Conservation (phyloP, 345 rosid genomes). For the Trapa incisa region DNA sequence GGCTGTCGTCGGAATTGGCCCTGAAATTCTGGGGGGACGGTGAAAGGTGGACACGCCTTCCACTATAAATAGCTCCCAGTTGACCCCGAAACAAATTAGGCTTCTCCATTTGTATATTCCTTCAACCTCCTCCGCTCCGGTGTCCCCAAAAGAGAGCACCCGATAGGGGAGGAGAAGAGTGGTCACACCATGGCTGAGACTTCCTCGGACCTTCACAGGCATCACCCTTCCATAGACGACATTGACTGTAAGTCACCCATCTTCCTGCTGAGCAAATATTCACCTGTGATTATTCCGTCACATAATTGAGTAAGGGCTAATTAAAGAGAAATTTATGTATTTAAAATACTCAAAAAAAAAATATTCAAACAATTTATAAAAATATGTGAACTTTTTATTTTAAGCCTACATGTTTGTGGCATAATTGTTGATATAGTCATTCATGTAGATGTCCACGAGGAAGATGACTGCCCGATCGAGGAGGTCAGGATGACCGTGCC, state of each 20-base stretch:
- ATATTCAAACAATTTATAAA: no score
- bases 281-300: background rate
- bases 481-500: constrained; percentile 49
- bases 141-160: background rate
- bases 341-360: no score
- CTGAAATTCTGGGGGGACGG: background rate
- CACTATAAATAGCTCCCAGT: background rate
- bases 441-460: constrained; percentile 17
- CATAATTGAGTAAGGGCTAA: no score
- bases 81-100: background rate
- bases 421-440: background rate
- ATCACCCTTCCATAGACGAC: background rate
- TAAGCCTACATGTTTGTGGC: no score
- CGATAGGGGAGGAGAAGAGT: background rate
- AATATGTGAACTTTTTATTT: no score
- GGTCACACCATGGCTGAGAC: background rate
- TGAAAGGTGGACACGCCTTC: background rate
- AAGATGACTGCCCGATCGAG: constrained; percentile 37
- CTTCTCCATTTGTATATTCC: background rate
- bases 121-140: background rate
- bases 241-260: background rate
- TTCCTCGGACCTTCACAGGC: background rate
- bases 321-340: no score
- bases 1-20: background rate
- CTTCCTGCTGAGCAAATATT: background rate